A percentile compares a stretch with the other conserved stretches of the same genome.
Evolutionary conservation across 352 stramenopile species (phyloP).

Genomic region (Phytophthora europaea): DNA sequence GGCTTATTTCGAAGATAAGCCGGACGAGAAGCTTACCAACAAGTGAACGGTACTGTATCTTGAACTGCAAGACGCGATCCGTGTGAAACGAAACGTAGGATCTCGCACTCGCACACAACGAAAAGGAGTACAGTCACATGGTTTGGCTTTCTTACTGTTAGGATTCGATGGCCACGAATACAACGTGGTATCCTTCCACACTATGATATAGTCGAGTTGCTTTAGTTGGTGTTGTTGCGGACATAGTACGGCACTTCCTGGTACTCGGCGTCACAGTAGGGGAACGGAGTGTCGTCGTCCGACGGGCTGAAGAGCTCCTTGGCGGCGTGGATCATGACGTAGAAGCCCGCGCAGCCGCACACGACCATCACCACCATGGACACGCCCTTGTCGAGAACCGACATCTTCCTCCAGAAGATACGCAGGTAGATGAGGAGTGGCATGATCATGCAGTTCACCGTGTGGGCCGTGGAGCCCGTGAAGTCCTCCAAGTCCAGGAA

Average conservation of each 20-base stretch:
- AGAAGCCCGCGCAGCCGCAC: slow-evolving; percentile 57
- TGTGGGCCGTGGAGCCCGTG: slow-evolving; percentile 33
- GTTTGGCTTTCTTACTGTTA: slow-evolving; percentile 9
- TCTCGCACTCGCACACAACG: too few relatives aligned
- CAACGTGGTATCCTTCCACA: background rate
- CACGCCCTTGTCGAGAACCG: slow-evolving; percentile 56
- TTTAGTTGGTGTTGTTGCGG: slow-evolving; percentile 34
- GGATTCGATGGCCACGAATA: background rate
- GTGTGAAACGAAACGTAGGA: too few relatives aligned
- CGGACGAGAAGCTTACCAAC: too few relatives aligned
- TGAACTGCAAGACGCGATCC: too few relatives aligned
- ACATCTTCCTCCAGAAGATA: slow-evolving; percentile 46
- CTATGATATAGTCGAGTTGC: slow-evolving; percentile 20
- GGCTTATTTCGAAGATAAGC: too few relatives aligned
- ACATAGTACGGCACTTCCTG: slow-evolving; percentile 32
- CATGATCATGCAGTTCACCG: slow-evolving; percentile 40
- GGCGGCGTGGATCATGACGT: slow-evolving; percentile 57
- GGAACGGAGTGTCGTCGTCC: slow-evolving; percentile 34
- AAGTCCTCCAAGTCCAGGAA: slow-evolving; percentile 54
- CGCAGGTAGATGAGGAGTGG: slow-evolving; percentile 36
- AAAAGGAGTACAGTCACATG: background rate
- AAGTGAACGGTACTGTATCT: too few relatives aligned
- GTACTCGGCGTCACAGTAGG: slow-evolving; percentile 29
- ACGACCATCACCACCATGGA: slow-evolving; percentile 52
- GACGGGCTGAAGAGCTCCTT: slow-evolving; percentile 63